phyloP scores from a whole-genome alignment of 768 basidiomycete genomes.

The Crucibulum laeve region DNA sequence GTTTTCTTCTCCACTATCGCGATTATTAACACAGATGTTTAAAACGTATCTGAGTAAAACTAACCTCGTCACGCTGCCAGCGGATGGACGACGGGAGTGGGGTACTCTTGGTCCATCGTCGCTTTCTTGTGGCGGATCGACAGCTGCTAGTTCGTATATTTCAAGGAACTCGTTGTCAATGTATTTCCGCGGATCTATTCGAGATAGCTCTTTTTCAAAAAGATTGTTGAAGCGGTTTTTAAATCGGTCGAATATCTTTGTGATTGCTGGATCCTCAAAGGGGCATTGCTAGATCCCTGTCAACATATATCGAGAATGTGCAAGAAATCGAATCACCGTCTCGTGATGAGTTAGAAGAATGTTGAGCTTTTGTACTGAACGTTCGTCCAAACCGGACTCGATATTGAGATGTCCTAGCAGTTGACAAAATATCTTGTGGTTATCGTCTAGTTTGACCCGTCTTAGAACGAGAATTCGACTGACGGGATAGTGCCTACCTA shows the following conservation, averaged over 20 bases:
- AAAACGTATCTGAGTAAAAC: background rate
- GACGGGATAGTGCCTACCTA: slow-evolving; percentile 26
- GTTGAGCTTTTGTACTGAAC: slow-evolving; percentile 40
- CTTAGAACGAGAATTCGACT: background rate
- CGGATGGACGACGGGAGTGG: slow-evolving; percentile 8
- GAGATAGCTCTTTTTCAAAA: slow-evolving; percentile 36
- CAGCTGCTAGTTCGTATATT: slow-evolving; percentile 37
- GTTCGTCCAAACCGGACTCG: slow-evolving; percentile 28
- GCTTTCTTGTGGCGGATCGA: slow-evolving; percentile 26
- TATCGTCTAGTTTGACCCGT: slow-evolving; percentile 36
- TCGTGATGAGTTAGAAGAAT: slow-evolving; percentile 47
- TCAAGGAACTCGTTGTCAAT: slow-evolving; percentile 38
- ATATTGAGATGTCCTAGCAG: slow-evolving; percentile 59
- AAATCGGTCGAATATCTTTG: slow-evolving; percentile 56
- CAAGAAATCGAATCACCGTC: slow-evolving; percentile 29
- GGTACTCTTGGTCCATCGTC: slow-evolving; percentile 8
- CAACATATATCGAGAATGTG: slow-evolving; percentile 2
- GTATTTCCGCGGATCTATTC: slow-evolving; percentile 28
- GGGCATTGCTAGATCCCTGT: slow-evolving; percentile 45
- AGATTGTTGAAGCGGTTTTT: slow-evolving; percentile 37
- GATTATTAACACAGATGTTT: background rate
- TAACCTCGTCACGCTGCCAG: slow-evolving; percentile 6
- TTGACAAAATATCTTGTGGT: slow-evolving; percentile 61
- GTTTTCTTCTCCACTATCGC: too few species aligned
- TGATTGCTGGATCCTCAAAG: slow-evolving; percentile 46